Conservation (phyloP, 495 filamentous ascomycete genomes). For the Neurospora sp. region DNA sequence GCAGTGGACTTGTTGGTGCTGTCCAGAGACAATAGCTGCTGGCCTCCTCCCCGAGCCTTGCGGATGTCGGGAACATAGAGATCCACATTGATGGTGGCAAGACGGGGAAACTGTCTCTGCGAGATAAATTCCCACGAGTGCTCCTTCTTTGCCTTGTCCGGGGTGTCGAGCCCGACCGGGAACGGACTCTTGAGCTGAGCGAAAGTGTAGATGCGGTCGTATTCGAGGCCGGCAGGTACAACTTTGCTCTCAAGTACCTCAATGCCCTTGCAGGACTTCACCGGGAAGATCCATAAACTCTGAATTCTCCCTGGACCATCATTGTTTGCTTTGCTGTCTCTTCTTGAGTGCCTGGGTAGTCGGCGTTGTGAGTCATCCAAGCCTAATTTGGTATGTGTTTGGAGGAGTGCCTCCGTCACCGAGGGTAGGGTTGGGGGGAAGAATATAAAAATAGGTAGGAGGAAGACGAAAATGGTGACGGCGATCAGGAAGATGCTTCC, state of each 20-base stretch:
- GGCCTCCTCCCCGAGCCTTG: conserved; percentile 24
- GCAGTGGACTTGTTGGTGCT: conserved; percentile 28
- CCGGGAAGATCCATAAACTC: conserved; percentile 75
- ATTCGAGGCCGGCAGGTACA: conserved; percentile 61
- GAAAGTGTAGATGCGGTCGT: conserved; percentile 79
- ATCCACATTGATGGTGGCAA: conserved; percentile 67
- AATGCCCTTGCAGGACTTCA: conserved; percentile 79
- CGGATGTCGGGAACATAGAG: conserved; percentile 68
- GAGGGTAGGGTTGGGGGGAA: conserved; percentile 35
- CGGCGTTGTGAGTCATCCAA: conserved; percentile 30
- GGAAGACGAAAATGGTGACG: conserved; percentile 36
- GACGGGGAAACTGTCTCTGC: conserved; percentile 58
- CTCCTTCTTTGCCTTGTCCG: conserved; percentile 32
- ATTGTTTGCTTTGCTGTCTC: conserved; percentile 21
- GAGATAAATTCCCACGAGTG: conserved; percentile 73
- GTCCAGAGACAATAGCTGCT: background rate
- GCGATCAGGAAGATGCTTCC: conserved; percentile 30
- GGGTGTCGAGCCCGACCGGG: conserved; percentile 27
- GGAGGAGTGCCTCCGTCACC: conserved; percentile 36
- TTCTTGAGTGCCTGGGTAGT: conserved; percentile 14
- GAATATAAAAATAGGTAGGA: conserved; percentile 36
- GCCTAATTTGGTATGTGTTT: conserved; percentile 34
- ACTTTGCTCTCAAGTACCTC: conserved; percentile 60
- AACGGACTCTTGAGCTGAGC: conserved; percentile 53
- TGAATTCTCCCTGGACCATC: conserved; percentile 41